Evolutionary conservation across 176 grass and related monocot genomes (phyloP).

Genomic region (Oropetium thomaeum): DNA sequence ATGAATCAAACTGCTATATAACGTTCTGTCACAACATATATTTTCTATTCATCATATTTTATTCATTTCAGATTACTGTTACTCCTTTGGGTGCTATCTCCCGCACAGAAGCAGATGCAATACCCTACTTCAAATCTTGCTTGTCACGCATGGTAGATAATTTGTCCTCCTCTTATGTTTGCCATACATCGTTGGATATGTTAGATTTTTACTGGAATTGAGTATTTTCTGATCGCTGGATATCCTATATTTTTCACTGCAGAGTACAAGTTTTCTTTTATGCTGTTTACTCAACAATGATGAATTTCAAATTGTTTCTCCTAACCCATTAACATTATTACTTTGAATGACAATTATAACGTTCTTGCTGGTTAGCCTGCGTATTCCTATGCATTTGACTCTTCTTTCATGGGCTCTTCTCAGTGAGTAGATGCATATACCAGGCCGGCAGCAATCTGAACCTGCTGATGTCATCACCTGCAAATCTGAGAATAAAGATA

Average conservation of each 20-base stretch:
- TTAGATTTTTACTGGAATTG: background rate
- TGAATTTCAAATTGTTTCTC: constrained; percentile 5
- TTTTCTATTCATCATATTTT: constrained; percentile 22
- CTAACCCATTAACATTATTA: background rate
- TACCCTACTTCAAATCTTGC: constrained; percentile 68
- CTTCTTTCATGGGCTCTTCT: constrained; percentile 17
- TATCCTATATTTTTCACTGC: background rate
- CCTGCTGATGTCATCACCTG: constrained; percentile 5
- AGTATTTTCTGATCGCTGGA: background rate
- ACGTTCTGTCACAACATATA: constrained; percentile 8
- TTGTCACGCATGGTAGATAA: constrained; percentile 36
- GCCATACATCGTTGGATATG: background rate
- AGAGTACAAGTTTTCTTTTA: background rate
- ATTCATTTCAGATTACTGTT: constrained; percentile 76
- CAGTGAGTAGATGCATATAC: constrained; percentile 24
- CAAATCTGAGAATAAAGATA: constrained; percentile 19
- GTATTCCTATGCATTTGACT: background rate
- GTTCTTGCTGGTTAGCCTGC: background rate
- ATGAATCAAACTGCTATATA: constrained; percentile 18
- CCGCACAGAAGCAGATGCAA: constrained; percentile 51
- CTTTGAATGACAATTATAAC: background rate
- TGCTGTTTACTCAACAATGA: background rate
- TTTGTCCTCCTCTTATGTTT: background rate
- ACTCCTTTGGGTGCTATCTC: constrained; percentile 75
- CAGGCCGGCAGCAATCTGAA: background rate